Evolutionary conservation across 371 early-diverging fungal genomes (phyloP), one percentile per base, ranked within the genome.

Genomic region (Mucor saturninus): DNA sequence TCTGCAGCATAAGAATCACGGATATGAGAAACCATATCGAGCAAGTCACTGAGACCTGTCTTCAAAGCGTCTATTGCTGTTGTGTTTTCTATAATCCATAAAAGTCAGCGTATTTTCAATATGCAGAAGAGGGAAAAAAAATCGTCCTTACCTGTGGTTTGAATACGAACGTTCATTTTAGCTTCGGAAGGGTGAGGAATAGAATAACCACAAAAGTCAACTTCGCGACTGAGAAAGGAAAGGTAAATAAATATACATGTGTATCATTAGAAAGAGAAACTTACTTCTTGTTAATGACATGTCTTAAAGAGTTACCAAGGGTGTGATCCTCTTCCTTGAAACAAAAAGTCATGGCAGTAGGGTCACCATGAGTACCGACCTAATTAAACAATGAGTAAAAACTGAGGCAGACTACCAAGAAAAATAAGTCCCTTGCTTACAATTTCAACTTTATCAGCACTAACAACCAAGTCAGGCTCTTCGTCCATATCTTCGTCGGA

Each of bases 141-240:
- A 40, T 8, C 13, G 13, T 13, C 15, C 46, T 73, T 79, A 83
- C 88, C 82, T 52, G 91, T 85, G 8, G 95, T 98, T 76, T 99
- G 99, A 57, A 99, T 92, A 51, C 98, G 93, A 54, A 99, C 59
- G 70, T 98, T 88, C 63, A 95, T 89, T 69, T 92, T 91, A 62
- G 89, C 88, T 77, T 98, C 99, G 35, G 98, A 96, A 43, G 99
- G 99, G 77, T 99, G 99, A n/a, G 99, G 99, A 59, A 99, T 92
- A 29, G 98, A 93, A 82, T 99, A 99, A 49, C 98, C 99, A 73
- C 97, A 97, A 68, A 97, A 98, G 45, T 93, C 94, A 40, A 99
- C 97, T 32, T 91, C 81, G 9, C 92, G 87, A 71, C 94, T 95
- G 76, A 5, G 11, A 30, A 39, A 54, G 52, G 43, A 59, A 3